These are phyloP conservation scores for Hibiscus syriacus DNA, from an alignment of 345 rosid species.

Conservation along the genomic window DNA sequence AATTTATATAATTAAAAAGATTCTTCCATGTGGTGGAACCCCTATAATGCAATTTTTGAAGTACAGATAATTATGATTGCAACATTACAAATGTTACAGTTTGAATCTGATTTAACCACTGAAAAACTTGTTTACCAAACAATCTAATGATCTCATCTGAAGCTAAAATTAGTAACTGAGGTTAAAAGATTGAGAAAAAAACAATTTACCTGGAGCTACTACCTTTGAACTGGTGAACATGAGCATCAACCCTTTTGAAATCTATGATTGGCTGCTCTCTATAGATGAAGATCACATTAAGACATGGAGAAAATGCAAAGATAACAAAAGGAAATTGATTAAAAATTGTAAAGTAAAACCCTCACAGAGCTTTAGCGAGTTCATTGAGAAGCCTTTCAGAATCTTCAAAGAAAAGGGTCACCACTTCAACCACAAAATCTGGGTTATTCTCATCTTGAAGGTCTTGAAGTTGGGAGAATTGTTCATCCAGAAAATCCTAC, in stretches of 20 bases:
- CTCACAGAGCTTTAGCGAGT: slow-evolving; percentile 12
- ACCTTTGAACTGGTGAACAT: slow-evolving; percentile 18
- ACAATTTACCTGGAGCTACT: slow-evolving; percentile 17
- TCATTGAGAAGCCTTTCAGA: slow-evolving; percentile 17
- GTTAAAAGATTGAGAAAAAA: neutral
- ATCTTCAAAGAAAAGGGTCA: slow-evolving; percentile 18
- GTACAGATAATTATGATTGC: neutral
- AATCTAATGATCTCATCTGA: neutral
- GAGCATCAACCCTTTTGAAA: slow-evolving; percentile 17
- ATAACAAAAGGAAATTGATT: neutral
- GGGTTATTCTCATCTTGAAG: slow-evolving; percentile 20
- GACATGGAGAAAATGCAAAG: neutral
- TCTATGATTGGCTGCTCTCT: slow-evolving; percentile 11
- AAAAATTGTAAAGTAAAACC: neutral
- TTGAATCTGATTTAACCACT: neutral
- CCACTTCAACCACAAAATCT: slow-evolving; percentile 18
- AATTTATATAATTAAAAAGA: neutral
- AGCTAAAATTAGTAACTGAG: neutral
- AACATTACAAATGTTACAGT: neutral
- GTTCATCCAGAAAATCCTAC: slow-evolving; percentile 14
- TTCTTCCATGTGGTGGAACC: neutral
- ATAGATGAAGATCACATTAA: neutral
- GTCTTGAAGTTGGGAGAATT: slow-evolving; percentile 14
- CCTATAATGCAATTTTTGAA: neutral
- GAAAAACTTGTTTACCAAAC: neutral